These are phyloP conservation scores for Agapanthus africanus DNA, from an alignment of 106 monocot species.

Conservation along the genomic window DNA sequence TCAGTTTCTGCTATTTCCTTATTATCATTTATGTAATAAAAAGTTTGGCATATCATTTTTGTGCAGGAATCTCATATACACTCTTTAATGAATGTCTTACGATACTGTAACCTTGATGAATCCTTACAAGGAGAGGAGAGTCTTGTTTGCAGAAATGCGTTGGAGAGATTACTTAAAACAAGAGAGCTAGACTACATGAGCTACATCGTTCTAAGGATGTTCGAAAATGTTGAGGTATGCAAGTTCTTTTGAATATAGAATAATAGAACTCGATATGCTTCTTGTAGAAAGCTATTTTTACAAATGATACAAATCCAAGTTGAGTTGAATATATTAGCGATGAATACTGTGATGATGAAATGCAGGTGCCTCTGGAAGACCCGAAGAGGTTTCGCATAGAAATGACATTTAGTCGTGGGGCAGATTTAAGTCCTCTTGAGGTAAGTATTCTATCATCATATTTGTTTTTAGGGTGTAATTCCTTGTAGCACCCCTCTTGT, in stretches of 20 bases:
- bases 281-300: no score
- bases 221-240: slow-evolving; percentile 91
- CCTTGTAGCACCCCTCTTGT: no score
- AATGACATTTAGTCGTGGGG: slow-evolving; percentile 93
- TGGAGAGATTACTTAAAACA: slow-evolving; percentile 70
- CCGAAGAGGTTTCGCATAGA: slow-evolving; percentile 88
- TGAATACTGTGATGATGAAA: not conserved
- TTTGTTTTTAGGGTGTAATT: no score
- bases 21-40: no score
- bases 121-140: slow-evolving; percentile 84
- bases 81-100: slow-evolving; percentile 93
- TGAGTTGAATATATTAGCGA: not conserved
- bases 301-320: no score
- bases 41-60: not conserved
- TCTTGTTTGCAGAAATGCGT: slow-evolving; percentile 56
- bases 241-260: no score
- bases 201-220: slow-evolving; percentile 91
- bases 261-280: no score
- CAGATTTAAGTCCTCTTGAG: slow-evolving; percentile 90
- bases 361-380: slow-evolving; percentile 81
- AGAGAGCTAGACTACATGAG: slow-evolving; percentile 99
- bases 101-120: slow-evolving; percentile 93
- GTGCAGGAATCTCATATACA: slow-evolving; percentile 98
- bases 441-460: slow-evolving; percentile 20
- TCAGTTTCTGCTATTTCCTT: no score